phyloP scores from a whole-genome alignment of 108 stramenopile species.

The Skeletonema grethae region DNA sequence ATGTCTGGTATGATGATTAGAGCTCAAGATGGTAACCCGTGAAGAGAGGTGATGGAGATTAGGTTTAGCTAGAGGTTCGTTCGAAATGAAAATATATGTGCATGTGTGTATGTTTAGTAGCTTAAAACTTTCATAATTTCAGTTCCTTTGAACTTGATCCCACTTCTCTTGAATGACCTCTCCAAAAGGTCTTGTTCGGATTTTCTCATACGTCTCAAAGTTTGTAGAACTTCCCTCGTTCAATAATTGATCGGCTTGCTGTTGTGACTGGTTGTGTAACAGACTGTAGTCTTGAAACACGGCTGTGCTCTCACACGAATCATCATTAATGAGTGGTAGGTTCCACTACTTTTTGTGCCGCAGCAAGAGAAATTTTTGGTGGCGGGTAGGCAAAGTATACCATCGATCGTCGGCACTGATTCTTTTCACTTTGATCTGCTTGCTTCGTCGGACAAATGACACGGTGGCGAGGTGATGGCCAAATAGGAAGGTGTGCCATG shows the following conservation, averaged over 20 bases:
- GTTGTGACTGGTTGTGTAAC: conserved; percentile 56
- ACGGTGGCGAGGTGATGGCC: conserved; percentile 50
- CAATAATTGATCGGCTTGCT: neutral
- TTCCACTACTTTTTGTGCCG: conserved; percentile 26
- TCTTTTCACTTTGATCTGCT: conserved; percentile 3
- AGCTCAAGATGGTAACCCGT: neutral
- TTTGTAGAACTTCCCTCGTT: neutral
- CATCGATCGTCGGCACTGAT: conserved; percentile 49
- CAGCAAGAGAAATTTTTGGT: conserved; percentile 46
- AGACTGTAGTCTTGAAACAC: conserved; percentile 48
- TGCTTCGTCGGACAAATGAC: conserved; percentile 37
- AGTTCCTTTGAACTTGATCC: conserved; percentile 52
- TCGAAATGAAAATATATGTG: too few species aligned
- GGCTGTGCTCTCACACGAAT: neutral
- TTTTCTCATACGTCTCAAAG: conserved; percentile 8
- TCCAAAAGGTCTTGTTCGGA: conserved; percentile 24
- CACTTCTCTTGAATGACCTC: conserved; percentile 48
- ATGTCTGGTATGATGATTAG: neutral
- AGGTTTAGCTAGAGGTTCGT: too few species aligned
- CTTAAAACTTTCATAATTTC: neutral
- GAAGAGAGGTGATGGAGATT: neutral
- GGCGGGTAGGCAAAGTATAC: conserved; percentile 79
- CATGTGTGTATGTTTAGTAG: too few species aligned
- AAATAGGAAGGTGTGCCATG: neutral
- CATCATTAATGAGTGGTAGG: conserved; percentile 4